A percentile compares a stretch with the other conserved stretches of the same genome.
phyloP scores from a whole-genome alignment of 2,329 filamentous ascomycete species.

The Clathrospora elynae region DNA sequence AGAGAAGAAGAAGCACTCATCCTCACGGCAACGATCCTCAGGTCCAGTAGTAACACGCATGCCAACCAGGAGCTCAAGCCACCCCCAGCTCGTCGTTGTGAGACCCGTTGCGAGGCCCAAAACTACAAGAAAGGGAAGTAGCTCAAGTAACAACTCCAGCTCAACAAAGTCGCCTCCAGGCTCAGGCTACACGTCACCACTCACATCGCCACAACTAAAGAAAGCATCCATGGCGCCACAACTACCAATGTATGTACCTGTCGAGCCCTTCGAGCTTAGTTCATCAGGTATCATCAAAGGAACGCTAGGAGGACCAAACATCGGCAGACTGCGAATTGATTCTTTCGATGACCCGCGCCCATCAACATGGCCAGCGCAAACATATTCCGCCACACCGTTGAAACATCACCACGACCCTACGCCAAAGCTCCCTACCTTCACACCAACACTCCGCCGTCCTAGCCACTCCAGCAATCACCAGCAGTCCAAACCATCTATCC shows the following conservation, averaged over 20 bases:
- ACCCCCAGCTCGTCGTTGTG: conserved; percentile 47
- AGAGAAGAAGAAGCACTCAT: conserved; percentile 32
- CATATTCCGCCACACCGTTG: conserved; percentile 13
- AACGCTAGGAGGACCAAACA: conserved; percentile 16
- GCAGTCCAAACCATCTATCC: conserved; percentile 11
- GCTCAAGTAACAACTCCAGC: conserved; percentile 28
- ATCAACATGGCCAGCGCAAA: conserved; percentile 33
- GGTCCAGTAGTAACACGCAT: conserved; percentile 40
- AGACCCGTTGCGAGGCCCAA: conserved; percentile 47
- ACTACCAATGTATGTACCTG: conserved; percentile 24
- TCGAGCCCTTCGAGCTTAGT: conserved; percentile 31
- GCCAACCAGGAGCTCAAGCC: conserved; percentile 38
- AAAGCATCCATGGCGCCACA: conserved; percentile 10
- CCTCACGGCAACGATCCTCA: conserved; percentile 29
- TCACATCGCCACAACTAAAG: conserved; percentile 29
- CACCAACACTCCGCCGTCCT: conserved; percentile 17
- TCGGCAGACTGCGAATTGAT: conserved; percentile 23
- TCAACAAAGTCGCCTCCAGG: conserved; percentile 27
- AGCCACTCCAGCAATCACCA: conserved; percentile 1
- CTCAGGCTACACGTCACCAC: conserved; percentile 30
- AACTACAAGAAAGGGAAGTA: conserved; percentile 33
- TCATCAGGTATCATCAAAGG: conserved; percentile 15
- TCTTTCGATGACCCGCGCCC: conserved; percentile 33
- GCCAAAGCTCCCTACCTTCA: conserved; percentile 22
- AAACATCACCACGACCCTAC: conserved; percentile 21